Evolutionary conservation across 2,329 filamentous ascomycete species (phyloP).

Genomic region (Trichoderma guizhouense): DNA sequence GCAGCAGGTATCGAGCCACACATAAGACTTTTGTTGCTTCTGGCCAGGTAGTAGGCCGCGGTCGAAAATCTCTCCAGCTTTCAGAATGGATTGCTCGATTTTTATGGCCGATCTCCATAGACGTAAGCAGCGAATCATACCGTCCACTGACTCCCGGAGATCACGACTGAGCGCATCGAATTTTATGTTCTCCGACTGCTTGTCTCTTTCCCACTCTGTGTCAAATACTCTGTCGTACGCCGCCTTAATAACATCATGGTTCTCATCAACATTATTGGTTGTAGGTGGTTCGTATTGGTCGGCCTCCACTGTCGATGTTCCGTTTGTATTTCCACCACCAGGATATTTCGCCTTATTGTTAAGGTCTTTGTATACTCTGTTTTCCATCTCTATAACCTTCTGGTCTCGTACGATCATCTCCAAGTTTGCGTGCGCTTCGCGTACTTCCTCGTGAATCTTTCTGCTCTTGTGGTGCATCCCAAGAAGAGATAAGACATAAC

Average conservation of each 20-base stretch:
- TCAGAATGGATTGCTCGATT: slow-evolving; percentile 11
- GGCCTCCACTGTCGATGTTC: not conserved
- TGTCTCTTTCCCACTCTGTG: slow-evolving; percentile 7
- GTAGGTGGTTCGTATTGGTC: no score
- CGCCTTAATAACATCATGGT: not conserved
- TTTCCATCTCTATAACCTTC: not conserved
- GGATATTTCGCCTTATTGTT: not conserved
- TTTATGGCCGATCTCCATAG: slow-evolving; percentile 20
- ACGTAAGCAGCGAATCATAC: slow-evolving; percentile 11
- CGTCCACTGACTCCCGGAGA: slow-evolving; percentile 12
- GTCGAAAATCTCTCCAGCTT: slow-evolving; percentile 10
- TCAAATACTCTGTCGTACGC: slow-evolving; percentile 6
- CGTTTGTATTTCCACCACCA: not conserved
- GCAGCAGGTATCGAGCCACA: slow-evolving; percentile 17
- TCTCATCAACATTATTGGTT: not conserved
- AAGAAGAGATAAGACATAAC: slow-evolving; percentile 3
- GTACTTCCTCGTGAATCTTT: not conserved
- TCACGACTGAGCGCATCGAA: not conserved
- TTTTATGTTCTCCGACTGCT: not conserved
- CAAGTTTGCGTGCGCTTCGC: not conserved
- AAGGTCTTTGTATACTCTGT: not conserved
- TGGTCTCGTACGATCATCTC: not conserved
- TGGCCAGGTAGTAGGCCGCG: not conserved
- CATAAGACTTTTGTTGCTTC: not conserved
- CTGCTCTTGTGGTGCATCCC: slow-evolving; percentile 1